Conservation (phyloP, 78 protist species). For the Cavenderia fasciculata region DNA sequence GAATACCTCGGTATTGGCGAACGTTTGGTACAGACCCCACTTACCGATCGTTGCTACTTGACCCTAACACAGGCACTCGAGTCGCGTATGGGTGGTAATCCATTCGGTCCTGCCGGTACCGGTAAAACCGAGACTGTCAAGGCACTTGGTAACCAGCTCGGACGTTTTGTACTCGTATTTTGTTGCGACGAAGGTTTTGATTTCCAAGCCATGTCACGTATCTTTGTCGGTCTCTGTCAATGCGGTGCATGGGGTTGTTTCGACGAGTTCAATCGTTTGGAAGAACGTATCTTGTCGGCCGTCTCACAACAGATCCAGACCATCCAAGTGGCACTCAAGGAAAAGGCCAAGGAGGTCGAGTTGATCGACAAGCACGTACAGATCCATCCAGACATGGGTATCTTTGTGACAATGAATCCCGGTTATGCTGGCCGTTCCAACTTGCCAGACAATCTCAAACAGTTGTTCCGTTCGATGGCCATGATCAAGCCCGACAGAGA, state of each 20-base stretch:
- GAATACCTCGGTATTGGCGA: slow-evolving; percentile 98
- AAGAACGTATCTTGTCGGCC: slow-evolving; percentile 98
- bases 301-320: slow-evolving; percentile 98
- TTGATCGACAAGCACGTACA: slow-evolving; percentile 79
- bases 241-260: slow-evolving; percentile 99
- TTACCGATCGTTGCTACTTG: slow-evolving; percentile 93
- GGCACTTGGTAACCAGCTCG: slow-evolving; percentile 95
- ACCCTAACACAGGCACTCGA: slow-evolving; percentile 95
- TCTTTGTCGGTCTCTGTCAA: slow-evolving; percentile 98
- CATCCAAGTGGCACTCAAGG: slow-evolving; percentile 94
- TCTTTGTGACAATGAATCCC: slow-evolving; percentile 99
- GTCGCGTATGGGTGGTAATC: slow-evolving; percentile 96
- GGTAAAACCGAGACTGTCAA: slow-evolving; percentile 99
- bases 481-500: slow-evolving; percentile 97
- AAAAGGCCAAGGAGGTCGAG: slow-evolving; percentile 75
- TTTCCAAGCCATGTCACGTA: slow-evolving; percentile 97
- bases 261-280: slow-evolving; percentile 99
- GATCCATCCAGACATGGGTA: slow-evolving; percentile 89
- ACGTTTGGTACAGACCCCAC: slow-evolving; percentile 96
- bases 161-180: slow-evolving; percentile 96
- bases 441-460: slow-evolving; percentile 99
- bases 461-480: slow-evolving; percentile 94
- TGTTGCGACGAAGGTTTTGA: slow-evolving; percentile 99
- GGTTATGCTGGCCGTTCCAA: slow-evolving; percentile 99
- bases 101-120: slow-evolving; percentile 99